Evolutionary conservation across 495 filamentous ascomycete genomes (phyloP).

Genomic region (Lichenothelia convexa): DNA sequence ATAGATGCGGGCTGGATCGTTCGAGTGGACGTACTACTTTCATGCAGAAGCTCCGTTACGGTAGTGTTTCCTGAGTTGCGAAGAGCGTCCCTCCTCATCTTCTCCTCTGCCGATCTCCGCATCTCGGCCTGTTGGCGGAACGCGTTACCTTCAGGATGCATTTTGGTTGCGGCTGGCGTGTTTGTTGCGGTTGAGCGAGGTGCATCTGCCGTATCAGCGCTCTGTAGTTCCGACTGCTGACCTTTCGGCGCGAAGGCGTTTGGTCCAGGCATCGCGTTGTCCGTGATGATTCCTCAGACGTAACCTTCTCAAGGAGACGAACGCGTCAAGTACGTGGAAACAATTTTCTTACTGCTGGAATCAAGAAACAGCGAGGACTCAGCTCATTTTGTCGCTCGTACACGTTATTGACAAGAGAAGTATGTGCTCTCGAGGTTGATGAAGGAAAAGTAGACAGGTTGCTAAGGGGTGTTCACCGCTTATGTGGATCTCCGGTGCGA

Average conservation of each 20-base stretch:
- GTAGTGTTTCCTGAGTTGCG: slow-evolving; percentile 8
- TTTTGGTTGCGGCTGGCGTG: too few species aligned
- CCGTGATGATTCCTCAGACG: background rate
- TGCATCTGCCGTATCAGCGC: too few species aligned
- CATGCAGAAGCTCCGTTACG: slow-evolving; percentile 11
- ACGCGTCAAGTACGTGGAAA: background rate
- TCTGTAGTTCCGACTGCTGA: background rate
- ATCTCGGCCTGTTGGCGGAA: background rate
- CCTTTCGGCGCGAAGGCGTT: slow-evolving; percentile 12
- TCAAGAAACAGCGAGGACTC: background rate
- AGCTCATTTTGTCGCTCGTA: slow-evolving; percentile 1
- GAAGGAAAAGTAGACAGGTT: too few species aligned
- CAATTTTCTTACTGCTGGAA: background rate
- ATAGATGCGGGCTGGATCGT: background rate
- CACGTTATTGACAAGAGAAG: background rate
- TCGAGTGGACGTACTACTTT: background rate
- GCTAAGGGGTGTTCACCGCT: too few species aligned
- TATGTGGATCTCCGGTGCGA: too few species aligned
- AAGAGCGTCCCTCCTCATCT: background rate
- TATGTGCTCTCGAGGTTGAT: too few species aligned
- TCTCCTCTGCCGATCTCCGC: background rate
- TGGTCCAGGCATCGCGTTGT: slow-evolving; percentile 5
- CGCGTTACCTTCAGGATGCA: too few species aligned
- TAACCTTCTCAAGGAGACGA: slow-evolving; percentile 1
- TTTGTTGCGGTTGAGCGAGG: too few species aligned